A percentile compares a stretch with the other conserved stretches of the same genome.
phyloP scores from a whole-genome alignment of 2,329 filamentous ascomycete genomes.

The Pseudogymnoascus sp. region DNA sequence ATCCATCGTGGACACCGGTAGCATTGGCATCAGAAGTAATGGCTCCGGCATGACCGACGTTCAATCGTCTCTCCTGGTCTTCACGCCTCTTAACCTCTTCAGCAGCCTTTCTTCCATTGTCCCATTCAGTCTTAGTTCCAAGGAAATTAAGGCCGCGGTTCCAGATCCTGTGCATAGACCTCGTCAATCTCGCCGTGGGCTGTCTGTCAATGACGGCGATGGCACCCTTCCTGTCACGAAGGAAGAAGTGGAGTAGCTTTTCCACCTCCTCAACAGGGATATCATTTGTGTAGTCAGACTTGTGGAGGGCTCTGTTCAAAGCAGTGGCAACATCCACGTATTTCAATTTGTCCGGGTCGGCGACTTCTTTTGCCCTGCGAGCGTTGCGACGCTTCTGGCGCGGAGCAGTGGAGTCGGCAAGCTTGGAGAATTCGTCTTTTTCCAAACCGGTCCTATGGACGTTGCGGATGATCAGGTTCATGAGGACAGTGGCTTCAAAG shows the following conservation, averaged over 20 bases:
- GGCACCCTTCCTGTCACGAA: not conserved
- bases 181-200: not conserved
- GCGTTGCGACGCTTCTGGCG: not conserved
- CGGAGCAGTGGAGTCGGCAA: not conserved
- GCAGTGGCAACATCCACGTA: not conserved
- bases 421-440: constrained; percentile 2
- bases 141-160: not conserved
- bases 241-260: not conserved
- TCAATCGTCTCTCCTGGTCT: not conserved
- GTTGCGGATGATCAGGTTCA: not conserved
- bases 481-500: not conserved
- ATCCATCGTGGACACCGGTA: not conserved
- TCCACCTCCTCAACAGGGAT: not conserved
- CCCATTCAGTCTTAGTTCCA: not conserved
- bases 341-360: not conserved
- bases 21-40: not conserved
- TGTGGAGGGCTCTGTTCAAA: not conserved
- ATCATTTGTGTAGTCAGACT: not conserved
- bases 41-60: not conserved
- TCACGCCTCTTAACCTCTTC: not conserved
- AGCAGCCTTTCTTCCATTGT: not conserved
- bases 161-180: not conserved
- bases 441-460: not conserved
- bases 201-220: not conserved
- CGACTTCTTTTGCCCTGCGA: not conserved